phyloP scores from a whole-genome alignment of 345 rosid species.

The Camelina sativa region DNA sequence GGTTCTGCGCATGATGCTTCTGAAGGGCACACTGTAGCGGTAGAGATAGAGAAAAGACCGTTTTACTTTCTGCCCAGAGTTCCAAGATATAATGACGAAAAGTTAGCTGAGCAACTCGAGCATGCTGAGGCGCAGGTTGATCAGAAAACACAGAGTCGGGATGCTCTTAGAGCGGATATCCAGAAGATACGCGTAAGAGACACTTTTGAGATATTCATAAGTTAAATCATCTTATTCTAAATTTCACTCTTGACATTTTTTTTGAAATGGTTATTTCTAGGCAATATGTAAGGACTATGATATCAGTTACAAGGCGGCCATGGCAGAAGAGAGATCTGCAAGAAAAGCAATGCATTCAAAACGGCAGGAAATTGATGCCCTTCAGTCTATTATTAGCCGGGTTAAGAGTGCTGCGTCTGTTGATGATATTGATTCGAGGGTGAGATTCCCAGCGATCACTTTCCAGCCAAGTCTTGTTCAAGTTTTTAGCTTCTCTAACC shows the following conservation, averaged over 20 bases:
- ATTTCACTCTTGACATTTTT: constrained; percentile 28
- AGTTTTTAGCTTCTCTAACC: constrained; percentile 11
- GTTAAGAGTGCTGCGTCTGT: constrained; percentile 56
- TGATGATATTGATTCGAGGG: constrained; percentile 69
- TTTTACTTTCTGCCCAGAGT: constrained; percentile 61
- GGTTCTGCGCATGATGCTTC: constrained; percentile 44
- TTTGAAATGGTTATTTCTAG: constrained; percentile 47
- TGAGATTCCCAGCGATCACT: constrained; percentile 39
- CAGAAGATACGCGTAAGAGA: constrained; percentile 55
- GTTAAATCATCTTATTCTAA: constrained; percentile 29
- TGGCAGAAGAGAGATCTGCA: constrained; percentile 64
- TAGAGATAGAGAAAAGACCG: constrained; percentile 56
- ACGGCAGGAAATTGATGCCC: constrained; percentile 70
- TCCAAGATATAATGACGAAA: constrained; percentile 69
- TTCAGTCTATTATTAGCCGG: constrained; percentile 56
- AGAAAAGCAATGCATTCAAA: constrained; percentile 60
- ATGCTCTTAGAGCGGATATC: constrained; percentile 61
- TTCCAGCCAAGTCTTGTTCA: constrained; percentile 20
- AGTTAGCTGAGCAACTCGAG: constrained; percentile 57
- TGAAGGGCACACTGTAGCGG: constrained; percentile 45
- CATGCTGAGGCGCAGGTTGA: constrained; percentile 58
- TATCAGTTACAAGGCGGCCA: constrained; percentile 51
- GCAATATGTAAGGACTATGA: constrained; percentile 50
- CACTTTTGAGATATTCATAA: constrained; percentile 16
- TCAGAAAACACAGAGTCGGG: constrained; percentile 67